Evolutionary conservation across 1,139 yeast species (phyloP).

Genomic region (Pichia sp.): DNA sequence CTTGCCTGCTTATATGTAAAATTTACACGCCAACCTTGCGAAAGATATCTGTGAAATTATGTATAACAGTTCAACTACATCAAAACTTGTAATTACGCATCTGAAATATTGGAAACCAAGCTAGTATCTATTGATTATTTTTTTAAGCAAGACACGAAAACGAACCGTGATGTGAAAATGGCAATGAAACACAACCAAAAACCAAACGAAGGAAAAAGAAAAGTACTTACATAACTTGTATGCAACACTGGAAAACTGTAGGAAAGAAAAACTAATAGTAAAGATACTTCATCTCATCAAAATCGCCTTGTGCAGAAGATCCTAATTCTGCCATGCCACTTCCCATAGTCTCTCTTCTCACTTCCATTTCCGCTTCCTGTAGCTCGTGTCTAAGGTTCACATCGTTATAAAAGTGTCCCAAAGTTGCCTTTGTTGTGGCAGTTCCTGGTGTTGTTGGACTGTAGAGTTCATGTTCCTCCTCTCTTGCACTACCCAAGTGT

Average conservation of each 20-base stretch:
- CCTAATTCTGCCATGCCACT: no score
- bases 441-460: conserved; percentile 7
- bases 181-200: no score
- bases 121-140: no score
- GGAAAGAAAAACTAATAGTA: conserved; percentile 4
- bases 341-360: conserved; percentile 1
- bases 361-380: conserved; percentile 7
- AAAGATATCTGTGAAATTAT: no score
- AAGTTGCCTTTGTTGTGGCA: neutral
- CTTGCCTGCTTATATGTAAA: no score
- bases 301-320: neutral
- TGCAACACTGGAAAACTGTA: neutral
- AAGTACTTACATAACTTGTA: neutral
- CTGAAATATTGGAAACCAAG: no score
- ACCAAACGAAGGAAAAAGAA: neutral
- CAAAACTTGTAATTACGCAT: no score
- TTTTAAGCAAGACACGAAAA: no score
- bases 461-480: conserved; percentile 1
- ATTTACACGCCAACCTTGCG: no score
- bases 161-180: no score
- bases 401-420: conserved; percentile 1
- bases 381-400: conserved; percentile 5
- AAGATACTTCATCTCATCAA: conserved; percentile 13
- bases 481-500: neutral
- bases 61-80: no score